A percentile compares a stretch with the other conserved stretches of the same genome.
Evolutionary conservation across 164 flowering plant species (phyloP).

Genomic region (Saururus chinensis): DNA sequence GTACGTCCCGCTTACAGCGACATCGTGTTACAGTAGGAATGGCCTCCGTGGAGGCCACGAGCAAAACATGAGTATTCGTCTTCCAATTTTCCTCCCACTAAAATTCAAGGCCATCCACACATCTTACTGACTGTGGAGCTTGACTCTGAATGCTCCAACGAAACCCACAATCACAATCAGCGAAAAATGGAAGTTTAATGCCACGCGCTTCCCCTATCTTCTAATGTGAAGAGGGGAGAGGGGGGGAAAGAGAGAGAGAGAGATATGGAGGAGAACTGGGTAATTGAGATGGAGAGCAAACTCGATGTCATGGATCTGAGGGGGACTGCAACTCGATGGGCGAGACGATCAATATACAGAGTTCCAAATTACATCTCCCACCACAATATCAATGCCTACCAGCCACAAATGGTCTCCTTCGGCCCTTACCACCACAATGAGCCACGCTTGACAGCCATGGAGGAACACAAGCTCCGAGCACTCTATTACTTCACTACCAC

Average conservation of each 20-base stretch:
- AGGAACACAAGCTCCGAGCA: conserved; percentile 11
- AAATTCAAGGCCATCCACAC: too few species aligned
- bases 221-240: too few species aligned
- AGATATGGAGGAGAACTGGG: background rate
- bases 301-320: background rate
- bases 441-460: conserved; percentile 5
- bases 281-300: background rate
- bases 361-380: background rate
- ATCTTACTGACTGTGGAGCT: too few species aligned
- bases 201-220: too few species aligned
- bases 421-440: conserved; percentile 13
- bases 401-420: conserved; percentile 16
- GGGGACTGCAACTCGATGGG: background rate
- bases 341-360: conserved; percentile 5
- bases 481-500: background rate
- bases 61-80: too few species aligned
- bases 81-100: too few species aligned
- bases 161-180: too few species aligned
- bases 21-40: too few species aligned
- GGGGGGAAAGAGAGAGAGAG: background rate
- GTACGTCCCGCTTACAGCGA: too few species aligned
- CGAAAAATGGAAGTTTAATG: too few species aligned
- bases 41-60: too few species aligned
- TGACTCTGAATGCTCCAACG: too few species aligned
- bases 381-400: conserved; percentile 3